Percentiles rank a stretch among this genome's conserved stretches.
These are phyloP conservation scores for Sporothrix dimorphospora DNA, from an alignment of 2,329 filamentous ascomycete genomes.

Conservation along the genomic window DNA sequence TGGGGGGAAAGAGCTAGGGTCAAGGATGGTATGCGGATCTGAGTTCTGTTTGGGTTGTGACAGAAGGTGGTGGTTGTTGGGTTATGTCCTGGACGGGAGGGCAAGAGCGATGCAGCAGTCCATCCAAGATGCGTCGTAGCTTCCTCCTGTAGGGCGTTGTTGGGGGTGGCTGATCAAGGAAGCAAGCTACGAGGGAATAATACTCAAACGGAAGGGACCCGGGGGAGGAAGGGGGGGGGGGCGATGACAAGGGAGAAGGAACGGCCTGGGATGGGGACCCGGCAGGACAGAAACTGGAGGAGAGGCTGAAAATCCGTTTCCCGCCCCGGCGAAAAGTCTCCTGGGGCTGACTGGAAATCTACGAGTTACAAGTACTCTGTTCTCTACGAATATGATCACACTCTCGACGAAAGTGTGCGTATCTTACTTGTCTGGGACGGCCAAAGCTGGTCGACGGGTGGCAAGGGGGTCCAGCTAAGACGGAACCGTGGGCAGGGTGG, in stretches of 20 bases:
- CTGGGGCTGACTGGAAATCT: constrained; percentile 11
- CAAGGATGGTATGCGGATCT: constrained; percentile 14
- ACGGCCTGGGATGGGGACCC: neutral
- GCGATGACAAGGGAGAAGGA: neutral
- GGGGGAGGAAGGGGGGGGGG: neutral
- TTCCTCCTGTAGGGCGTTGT: neutral
- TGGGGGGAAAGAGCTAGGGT: neutral
- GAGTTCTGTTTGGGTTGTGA: neutral
- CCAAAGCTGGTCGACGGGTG: neutral
- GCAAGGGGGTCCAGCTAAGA: neutral
- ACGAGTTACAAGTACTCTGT: neutral
- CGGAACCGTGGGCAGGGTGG: constrained; percentile 10
- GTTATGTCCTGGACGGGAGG: neutral
- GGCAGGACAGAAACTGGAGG: constrained; percentile 1
- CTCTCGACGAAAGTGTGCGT: neutral
- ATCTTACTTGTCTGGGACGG: no score
- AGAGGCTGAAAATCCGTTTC: constrained; percentile 14
- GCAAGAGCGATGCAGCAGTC: neutral
- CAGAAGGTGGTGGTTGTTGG: neutral
- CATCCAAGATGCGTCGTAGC: constrained; percentile 10
- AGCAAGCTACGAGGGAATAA: neutral
- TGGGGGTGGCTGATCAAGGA: neutral
- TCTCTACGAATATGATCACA: neutral
- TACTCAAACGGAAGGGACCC: neutral
- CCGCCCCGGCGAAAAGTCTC: neutral